A percentile compares a stretch with the other conserved stretches of the same genome.
phyloP scores from a whole-genome alignment of 306 rosid species.

The Echinosophora koreensis region DNA sequence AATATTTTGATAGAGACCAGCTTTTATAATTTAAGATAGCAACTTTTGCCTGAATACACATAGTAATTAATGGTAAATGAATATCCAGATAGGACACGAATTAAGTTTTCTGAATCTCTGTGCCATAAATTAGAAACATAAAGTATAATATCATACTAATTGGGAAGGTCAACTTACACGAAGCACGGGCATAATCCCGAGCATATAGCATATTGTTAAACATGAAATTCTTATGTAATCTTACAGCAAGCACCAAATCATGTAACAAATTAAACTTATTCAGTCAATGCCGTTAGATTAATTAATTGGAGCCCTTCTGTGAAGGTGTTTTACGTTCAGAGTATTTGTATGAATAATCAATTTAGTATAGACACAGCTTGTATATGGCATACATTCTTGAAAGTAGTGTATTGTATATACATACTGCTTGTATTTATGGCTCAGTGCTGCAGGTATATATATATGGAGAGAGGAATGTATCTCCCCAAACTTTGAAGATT shows the following conservation, averaged over 20 bases:
- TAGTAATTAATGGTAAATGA: background rate
- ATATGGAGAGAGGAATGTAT: background rate
- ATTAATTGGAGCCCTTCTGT: background rate
- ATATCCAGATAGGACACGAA: background rate
- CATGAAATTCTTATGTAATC: background rate
- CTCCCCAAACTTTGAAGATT: background rate
- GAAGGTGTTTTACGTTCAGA: background rate
- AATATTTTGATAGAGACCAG: slow-evolving; percentile 21
- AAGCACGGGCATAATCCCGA: background rate
- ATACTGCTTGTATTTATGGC: background rate
- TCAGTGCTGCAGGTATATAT: background rate
- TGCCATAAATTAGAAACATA: background rate
- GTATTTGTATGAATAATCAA: background rate
- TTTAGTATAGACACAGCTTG: background rate
- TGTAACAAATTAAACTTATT: background rate
- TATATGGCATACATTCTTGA: slow-evolving; percentile 7
- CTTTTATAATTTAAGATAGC: slow-evolving; percentile 8
- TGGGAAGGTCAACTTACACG: slow-evolving; percentile 33
- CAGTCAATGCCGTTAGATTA: slow-evolving; percentile 4
- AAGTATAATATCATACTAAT: background rate
- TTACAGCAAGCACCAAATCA: background rate
- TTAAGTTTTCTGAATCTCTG: background rate
- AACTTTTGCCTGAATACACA: slow-evolving; percentile 15
- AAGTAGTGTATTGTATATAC: background rate
- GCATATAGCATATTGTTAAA: background rate